Conservation (phyloP, 345 rosid genomes). For the Bruguiera parviflora region DNA sequence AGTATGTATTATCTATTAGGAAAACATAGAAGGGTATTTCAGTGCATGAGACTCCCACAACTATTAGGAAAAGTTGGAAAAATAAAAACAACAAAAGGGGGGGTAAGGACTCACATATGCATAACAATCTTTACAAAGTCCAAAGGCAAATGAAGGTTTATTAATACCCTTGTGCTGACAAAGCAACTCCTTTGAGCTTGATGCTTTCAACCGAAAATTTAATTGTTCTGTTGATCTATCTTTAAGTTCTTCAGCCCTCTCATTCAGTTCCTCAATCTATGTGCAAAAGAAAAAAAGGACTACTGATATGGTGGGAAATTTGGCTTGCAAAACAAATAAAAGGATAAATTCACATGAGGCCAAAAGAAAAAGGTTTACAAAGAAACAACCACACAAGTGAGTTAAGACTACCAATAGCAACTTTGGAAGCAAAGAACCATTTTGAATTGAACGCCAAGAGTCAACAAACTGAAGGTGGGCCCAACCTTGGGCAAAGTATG, state of each 20-base stretch:
- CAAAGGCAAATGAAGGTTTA: constrained; percentile 42
- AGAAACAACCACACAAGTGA: not conserved
- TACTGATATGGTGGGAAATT: too few species aligned
- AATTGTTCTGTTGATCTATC: constrained; percentile 30
- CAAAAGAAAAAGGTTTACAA: not conserved
- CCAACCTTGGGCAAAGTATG: not conserved
- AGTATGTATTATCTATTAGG: not conserved
- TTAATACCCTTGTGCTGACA: constrained; percentile 59
- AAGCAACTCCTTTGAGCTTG: constrained; percentile 39
- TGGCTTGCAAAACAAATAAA: too few species aligned
- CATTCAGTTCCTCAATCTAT: constrained; percentile 71
- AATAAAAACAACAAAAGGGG: not conserved
- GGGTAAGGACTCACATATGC: constrained; percentile 42
- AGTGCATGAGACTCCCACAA: not conserved
- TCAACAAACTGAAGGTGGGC: not conserved
- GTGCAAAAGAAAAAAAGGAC: constrained; percentile 1
- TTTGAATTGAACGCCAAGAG: not conserved
- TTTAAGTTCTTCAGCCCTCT: constrained; percentile 48
- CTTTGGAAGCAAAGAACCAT: not conserved
- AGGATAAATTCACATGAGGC: too few species aligned
- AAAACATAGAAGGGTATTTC: too few species aligned
- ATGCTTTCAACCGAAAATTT: constrained; percentile 21
- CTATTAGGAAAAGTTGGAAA: not conserved
- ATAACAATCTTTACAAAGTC: constrained; percentile 75
- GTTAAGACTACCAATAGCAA: not conserved